Base-by-base conservation (phyloP, 2,329 filamentous ascomycete genomes). In the Pyrenochaeta sp. region DNA sequence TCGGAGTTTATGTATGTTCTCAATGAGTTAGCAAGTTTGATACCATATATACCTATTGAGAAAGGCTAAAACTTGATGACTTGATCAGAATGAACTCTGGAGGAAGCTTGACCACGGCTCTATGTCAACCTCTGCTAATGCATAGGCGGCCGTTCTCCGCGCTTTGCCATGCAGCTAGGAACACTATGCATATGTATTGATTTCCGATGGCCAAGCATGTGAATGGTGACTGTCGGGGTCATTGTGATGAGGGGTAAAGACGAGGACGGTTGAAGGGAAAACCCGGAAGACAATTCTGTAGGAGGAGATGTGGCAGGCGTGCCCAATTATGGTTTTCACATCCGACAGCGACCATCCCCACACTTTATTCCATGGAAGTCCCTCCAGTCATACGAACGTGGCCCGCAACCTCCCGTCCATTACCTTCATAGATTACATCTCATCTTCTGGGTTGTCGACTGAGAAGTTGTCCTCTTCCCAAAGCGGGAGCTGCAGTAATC, bases 301-400 rank as follows among this genome's bases (percentile, higher is more conserved):
- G 42, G 42, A 43, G 42, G 42, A 47, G 25, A 3, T 15, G 19
- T 48, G 43, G 48, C 22, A 49, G n/a, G 10, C 28, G 28, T 44
- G 25, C 50, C 57, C 34, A 9, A 46, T 59, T 59, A 32, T 57
- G 47, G 57, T 32, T 42, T 36, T 53, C 19, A n/a, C 46, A 48
- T 19, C 54, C 50, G 54, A 44, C 12, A 25, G 47, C 27, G 28
- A 40, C 36, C 34, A 39, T 50, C 36, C 30, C 46, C 49, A 42
- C 44, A 22, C 27, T 30, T 19, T 19, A 43, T n/a, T 50, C n/a
- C 13, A 12, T 43, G 32, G 5, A 34, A 7, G 48, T 48, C 28
- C 24, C 44, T 42, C 5, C 25, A 25, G 22, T 39, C 54, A 46
- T 39, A 47, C 55, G 50, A 37, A 2, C n/a, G 37, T 27, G 15